These are phyloP conservation scores for Russula dissimulans DNA, from an alignment of 768 basidiomycete species.

Conservation along the genomic window DNA sequence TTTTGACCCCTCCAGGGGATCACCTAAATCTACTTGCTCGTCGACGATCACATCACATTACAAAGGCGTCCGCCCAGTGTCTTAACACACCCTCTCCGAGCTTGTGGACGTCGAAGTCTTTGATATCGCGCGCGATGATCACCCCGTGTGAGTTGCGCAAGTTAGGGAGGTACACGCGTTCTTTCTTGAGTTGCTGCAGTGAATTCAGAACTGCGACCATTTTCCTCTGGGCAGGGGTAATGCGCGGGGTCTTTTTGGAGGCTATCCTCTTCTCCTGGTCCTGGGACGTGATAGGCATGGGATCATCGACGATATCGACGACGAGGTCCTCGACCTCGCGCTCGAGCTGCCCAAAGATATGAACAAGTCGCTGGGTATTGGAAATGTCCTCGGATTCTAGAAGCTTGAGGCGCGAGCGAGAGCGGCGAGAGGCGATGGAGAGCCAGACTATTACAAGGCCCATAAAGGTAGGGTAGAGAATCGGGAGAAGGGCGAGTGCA, in stretches of 20 bases:
- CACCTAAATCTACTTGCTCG: too few relatives aligned
- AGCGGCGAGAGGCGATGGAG: slow-evolving; percentile 45
- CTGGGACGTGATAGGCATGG: background rate
- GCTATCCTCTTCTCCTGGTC: background rate
- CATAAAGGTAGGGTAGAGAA: slow-evolving; percentile 54
- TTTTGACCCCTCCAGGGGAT: too few relatives aligned
- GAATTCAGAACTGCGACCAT: slow-evolving; percentile 55
- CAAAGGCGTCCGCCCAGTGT: slow-evolving; percentile 63
- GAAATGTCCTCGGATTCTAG: slow-evolving; percentile 47
- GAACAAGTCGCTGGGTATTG: slow-evolving; percentile 41
- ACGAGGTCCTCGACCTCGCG: slow-evolving; percentile 50
- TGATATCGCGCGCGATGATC: slow-evolving; percentile 61
- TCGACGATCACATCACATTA: slow-evolving; percentile 25
- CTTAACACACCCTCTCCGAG: slow-evolving; percentile 56
- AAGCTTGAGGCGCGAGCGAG: slow-evolving; percentile 52
- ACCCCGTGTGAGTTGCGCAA: slow-evolving; percentile 61
- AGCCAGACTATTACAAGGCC: slow-evolving; percentile 48
- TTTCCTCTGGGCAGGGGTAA: slow-evolving; percentile 48
- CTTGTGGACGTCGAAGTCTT: slow-evolving; percentile 32
- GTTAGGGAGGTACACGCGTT: slow-evolving; percentile 51
- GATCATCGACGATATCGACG: slow-evolving; percentile 46
- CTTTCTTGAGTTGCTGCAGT: slow-evolving; percentile 61
- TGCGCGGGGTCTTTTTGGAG: slow-evolving; percentile 20
- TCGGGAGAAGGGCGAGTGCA: slow-evolving; percentile 46
- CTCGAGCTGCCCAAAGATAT: slow-evolving; percentile 51